Conservation (phyloP, 192 early-diverging fungal genomes). For the Paraglomus occultum region DNA sequence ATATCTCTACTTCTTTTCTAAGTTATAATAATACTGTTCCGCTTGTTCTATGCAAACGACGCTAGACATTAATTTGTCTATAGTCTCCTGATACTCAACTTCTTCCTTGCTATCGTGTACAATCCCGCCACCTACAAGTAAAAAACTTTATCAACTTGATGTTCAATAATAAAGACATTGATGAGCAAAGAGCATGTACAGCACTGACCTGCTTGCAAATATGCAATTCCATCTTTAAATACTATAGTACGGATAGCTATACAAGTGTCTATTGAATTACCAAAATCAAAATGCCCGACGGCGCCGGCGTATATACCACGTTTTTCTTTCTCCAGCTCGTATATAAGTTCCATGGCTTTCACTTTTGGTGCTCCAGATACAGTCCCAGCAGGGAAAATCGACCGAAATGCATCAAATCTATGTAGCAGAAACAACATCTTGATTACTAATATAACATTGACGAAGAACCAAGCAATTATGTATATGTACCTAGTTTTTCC, state of each 20-base stretch:
- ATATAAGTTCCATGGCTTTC: conserved; percentile 93
- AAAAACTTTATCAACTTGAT: neutral
- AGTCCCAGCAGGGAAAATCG: conserved; percentile 98
- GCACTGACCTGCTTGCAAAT: conserved; percentile 78
- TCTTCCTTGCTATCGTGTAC: conserved; percentile 91
- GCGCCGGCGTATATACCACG: conserved; percentile 90
- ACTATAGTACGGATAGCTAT: conserved; percentile 99
- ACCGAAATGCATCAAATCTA: conserved; percentile 90
- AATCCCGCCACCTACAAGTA: conserved; percentile 78
- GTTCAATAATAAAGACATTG: neutral
- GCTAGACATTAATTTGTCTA: conserved; percentile 93
- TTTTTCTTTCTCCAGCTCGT: conserved; percentile 85
- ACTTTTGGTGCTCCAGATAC: conserved; percentile 99
- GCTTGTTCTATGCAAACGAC: conserved; percentile 83
- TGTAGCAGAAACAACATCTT: no score
- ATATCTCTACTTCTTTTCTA: conserved; percentile 52
- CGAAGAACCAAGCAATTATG: neutral
- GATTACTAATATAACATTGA: neutral
- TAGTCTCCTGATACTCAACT: conserved; percentile 94
- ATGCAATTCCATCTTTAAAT: conserved; percentile 93
- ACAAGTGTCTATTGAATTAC: conserved; percentile 92
- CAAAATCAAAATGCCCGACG: conserved; percentile 94
- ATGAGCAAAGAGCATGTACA: neutral
- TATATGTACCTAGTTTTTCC: conserved; percentile 67
- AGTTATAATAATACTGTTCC: conserved; percentile 72